Conservation (phyloP, 805 yeast genomes). For the Candida oleophila region DNA sequence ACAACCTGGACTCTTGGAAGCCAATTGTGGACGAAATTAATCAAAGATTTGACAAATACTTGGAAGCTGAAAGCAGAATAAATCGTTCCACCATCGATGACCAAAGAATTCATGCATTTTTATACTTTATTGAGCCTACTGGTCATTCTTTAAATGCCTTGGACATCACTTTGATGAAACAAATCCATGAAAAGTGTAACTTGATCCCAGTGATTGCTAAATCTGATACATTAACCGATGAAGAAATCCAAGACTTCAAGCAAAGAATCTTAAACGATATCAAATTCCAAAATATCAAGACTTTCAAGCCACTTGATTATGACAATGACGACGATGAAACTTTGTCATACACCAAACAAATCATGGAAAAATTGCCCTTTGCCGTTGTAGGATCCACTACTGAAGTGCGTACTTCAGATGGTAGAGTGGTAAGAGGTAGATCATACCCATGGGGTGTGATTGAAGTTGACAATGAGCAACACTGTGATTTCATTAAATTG, state of each 20-base stretch:
- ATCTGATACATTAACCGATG: slow-evolving; percentile 77
- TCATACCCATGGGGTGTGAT: slow-evolving; percentile 96
- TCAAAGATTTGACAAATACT: slow-evolving; percentile 82
- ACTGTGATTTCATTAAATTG: slow-evolving; percentile 86
- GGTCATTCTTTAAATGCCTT: slow-evolving; percentile 85
- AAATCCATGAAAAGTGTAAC: slow-evolving; percentile 75
- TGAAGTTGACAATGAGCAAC: slow-evolving; percentile 92
- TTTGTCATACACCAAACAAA: slow-evolving; percentile 57
- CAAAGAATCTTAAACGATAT: slow-evolving; percentile 77
- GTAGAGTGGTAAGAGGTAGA: slow-evolving; percentile 85
- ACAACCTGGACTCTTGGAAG: slow-evolving; percentile 83
- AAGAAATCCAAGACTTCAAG: slow-evolving; percentile 68
- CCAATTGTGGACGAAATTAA: slow-evolving; percentile 86
- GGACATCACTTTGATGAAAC: slow-evolving; percentile 87
- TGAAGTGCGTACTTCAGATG: slow-evolving; percentile 67
- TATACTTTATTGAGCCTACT: slow-evolving; percentile 88
- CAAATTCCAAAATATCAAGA: slow-evolving; percentile 78
- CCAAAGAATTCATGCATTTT: slow-evolving; percentile 84
- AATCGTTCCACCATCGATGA: slow-evolving; percentile 71
- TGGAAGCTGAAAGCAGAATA: slow-evolving; percentile 74
- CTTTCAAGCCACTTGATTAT: slow-evolving; percentile 77
- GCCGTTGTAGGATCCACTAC: slow-evolving; percentile 91
- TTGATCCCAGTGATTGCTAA: slow-evolving; percentile 88
- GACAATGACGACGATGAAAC: slow-evolving; percentile 88
- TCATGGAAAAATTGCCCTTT: slow-evolving; percentile 77